phyloP scores from a whole-genome alignment of 2,329 filamentous ascomycete species.

The Sporothrix euskadiensis region DNA sequence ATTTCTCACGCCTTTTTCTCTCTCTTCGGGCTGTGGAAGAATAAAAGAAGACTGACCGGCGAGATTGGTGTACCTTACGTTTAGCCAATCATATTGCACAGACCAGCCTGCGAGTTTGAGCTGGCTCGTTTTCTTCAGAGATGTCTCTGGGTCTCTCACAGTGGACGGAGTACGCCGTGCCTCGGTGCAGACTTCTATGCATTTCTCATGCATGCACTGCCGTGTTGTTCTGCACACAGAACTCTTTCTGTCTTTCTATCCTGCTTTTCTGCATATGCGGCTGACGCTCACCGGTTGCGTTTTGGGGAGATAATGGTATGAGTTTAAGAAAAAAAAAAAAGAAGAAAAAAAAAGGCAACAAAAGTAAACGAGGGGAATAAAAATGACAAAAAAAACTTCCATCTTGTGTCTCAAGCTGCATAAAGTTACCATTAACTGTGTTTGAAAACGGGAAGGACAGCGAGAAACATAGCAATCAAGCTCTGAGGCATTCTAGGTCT shows the following conservation, averaged over 20 bases:
- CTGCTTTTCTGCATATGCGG: slow-evolving; percentile 3
- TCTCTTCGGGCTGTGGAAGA: neutral
- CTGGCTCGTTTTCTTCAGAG: neutral
- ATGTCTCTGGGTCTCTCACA: neutral
- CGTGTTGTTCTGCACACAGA: neutral
- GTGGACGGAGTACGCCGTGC: neutral
- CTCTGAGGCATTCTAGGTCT: neutral
- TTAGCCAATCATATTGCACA: neutral
- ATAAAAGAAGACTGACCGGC: neutral
- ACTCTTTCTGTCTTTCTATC: neutral
- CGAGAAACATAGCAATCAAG: neutral
- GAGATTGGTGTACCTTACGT: neutral
- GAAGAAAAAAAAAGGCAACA: neutral
- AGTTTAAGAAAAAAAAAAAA: neutral
- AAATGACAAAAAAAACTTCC: neutral
- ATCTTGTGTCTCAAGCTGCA: neutral
- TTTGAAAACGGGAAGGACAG: neutral
- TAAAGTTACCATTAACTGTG: neutral
- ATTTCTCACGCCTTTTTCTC: neutral
- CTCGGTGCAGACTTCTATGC: neutral
- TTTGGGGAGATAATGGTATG: neutral
- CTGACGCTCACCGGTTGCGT: slow-evolving; percentile 4
- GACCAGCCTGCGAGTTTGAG: neutral
- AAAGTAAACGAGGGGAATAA: neutral
- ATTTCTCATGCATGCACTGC: slow-evolving; percentile 9